A percentile compares a stretch with the other conserved stretches of the same genome.
phyloP scores from a whole-genome alignment of 1,284 basidiomycete genomes.

The Sporisorium reilianum region DNA sequence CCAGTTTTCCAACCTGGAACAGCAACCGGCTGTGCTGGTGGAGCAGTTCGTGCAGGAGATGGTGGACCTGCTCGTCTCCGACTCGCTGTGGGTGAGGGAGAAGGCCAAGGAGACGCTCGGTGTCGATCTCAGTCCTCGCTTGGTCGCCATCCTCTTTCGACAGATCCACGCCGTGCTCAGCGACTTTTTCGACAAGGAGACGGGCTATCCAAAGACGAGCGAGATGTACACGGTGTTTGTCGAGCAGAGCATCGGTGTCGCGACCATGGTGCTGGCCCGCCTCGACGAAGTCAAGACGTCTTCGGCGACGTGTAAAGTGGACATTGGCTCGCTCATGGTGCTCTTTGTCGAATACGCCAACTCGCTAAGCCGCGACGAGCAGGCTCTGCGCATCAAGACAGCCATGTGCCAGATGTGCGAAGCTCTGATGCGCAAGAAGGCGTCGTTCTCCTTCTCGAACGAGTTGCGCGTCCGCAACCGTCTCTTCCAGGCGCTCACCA shows the following conservation, averaged over 20 bases:
- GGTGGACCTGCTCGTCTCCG: constrained; percentile 65
- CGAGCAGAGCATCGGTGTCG: constrained; percentile 65
- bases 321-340: constrained; percentile 65
- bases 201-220: constrained; percentile 56
- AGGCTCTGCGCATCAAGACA: constrained; percentile 62
- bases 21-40: constrained; percentile 46
- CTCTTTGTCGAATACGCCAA: constrained; percentile 66
- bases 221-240: constrained; percentile 66
- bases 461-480: constrained; percentile 64
- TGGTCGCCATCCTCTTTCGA: constrained; percentile 61
- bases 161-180: constrained; percentile 64
- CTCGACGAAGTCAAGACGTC: constrained; percentile 39
- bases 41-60: constrained; percentile 64
- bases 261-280: constrained; percentile 56
- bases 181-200: constrained; percentile 65
- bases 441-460: constrained; percentile 57
- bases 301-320: constrained; percentile 49
- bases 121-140: constrained; percentile 52
- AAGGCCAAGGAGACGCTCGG: constrained; percentile 67
- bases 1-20: constrained; percentile 27
- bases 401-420: constrained; percentile 65
- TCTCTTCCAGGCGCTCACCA: constrained; percentile 62
- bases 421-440: constrained; percentile 61
- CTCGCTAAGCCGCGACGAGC: constrained; percentile 58
- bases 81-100: constrained; percentile 66